Evolutionary conservation across 805 yeast species (phyloP).

Genomic region (Pichia eremophila): DNA sequence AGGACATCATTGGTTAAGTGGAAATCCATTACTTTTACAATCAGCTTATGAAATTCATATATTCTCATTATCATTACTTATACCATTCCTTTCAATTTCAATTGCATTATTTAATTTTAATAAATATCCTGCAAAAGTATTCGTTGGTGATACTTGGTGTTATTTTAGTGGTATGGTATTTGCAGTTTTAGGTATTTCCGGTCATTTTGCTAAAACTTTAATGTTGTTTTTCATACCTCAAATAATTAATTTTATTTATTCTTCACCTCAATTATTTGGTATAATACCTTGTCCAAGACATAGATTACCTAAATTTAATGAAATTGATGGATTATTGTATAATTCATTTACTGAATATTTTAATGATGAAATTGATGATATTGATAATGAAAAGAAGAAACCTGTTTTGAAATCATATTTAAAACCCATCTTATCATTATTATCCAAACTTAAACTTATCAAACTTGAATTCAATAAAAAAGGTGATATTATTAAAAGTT

Average conservation of each 20-base stretch:
- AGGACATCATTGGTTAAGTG: constrained; percentile 46
- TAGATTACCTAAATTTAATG: constrained; percentile 73
- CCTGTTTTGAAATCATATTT: constrained; percentile 21
- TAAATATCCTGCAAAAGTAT: constrained; percentile 86
- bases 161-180: constrained; percentile 98
- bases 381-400: constrained; percentile 21
- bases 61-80: constrained; percentile 65
- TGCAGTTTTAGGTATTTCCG: constrained; percentile 92
- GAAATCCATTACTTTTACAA: constrained; percentile 22
- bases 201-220: constrained; percentile 92
- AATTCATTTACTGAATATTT: constrained; percentile 53
- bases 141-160: constrained; percentile 97
- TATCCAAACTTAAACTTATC: constrained; percentile 44
- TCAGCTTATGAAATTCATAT: constrained; percentile 75
- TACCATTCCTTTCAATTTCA: constrained; percentile 85
- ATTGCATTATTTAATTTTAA: constrained; percentile 67
- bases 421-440: constrained; percentile 30
- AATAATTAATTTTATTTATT: constrained; percentile 79
- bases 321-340: constrained; percentile 59
- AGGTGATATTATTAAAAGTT: constrained; percentile 33
- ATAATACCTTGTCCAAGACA: constrained; percentile 93
- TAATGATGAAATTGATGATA: neutral
- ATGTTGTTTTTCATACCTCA: constrained; percentile 84
- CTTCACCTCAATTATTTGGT: constrained; percentile 84
- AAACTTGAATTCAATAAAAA: constrained; percentile 25